Evolutionary conservation across 2,329 filamentous ascomycete genomes (phyloP), one percentile per base, ranked within the genome.

Genomic region (Monilinia polystroma): DNA sequence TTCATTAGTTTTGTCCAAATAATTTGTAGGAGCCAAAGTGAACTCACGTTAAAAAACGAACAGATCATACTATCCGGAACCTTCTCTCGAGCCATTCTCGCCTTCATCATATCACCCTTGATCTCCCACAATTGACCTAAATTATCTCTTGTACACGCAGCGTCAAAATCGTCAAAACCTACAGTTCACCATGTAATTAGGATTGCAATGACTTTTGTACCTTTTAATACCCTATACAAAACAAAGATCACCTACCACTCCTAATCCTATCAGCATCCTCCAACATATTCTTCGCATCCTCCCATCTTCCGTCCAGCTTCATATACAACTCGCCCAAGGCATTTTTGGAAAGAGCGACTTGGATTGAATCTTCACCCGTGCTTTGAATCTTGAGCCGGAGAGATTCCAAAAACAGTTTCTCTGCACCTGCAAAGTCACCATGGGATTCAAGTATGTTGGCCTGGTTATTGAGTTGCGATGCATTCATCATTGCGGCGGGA

Each of bases 51-150:
- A 18, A 29, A 64, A 18, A 47, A 55, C n/a, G n/a, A 41, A 47
- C 62, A 64, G 3, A 55, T 20, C 51, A 64, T 55, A 6, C 7
- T 64, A n/a, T 23, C 8, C 4, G 41, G 62, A 6, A 45, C 4
- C 20, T 51, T 55, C 41, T 20, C 62, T 7, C 38, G 12, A 1
- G 14, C 23, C 1, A 10, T 51, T 26, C 26, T 64, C 3, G 62
- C 62, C 26, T 56, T 64, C 41, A 45, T 20, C 20, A 64, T 32
- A 26, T 55, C 41, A 1, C 62, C 62, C 4, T 55, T 56, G 1
- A 64, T 64, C 5, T 64, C 62, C 26, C 62, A 64, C 8, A 64
- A 4, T 5, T 43, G 23, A 18, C 51, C 62, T 4, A 64, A 26
- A 26, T 26, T 64, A 20, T 64, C 62, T 3, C 38, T 12, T 3